phyloP scores from a whole-genome alignment of 2,329 filamentous ascomycete genomes.

The Stachybotrys chlorohalonatus region DNA sequence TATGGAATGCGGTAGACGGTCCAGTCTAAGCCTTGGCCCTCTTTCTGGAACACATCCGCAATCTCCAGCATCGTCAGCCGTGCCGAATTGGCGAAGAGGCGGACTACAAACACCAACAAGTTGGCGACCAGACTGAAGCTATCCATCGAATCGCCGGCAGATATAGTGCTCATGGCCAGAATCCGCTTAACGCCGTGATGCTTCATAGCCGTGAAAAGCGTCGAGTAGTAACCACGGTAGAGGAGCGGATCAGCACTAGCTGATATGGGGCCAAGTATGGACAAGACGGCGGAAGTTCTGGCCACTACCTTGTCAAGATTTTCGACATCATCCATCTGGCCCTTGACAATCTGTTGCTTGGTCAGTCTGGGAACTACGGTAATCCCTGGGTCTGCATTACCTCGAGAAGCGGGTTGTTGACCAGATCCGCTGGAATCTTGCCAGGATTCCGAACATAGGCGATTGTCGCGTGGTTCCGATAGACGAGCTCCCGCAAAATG shows the following conservation, averaged over 20 bases:
- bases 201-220: constrained; percentile 5
- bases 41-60: constrained; percentile 9
- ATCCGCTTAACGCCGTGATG: constrained; percentile 13
- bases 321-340: constrained; percentile 10
- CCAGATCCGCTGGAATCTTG: constrained; percentile 4
- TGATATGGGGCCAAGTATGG: constrained; percentile 4
- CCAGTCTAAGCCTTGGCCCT: constrained; percentile 16
- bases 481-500: constrained; percentile 17
- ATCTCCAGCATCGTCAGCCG: constrained; percentile 12
- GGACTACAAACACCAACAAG: constrained; percentile 5
- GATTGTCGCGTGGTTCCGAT: constrained; percentile 14
- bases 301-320: constrained; percentile 1
- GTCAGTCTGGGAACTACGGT: neutral
- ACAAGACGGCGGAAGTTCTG: constrained; percentile 3
- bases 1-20: constrained; percentile 15
- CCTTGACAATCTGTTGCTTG: constrained; percentile 12
- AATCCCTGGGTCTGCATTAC: neutral
- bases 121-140: constrained; percentile 6
- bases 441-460: constrained; percentile 7
- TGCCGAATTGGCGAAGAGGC: constrained; percentile 3
- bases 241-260: neutral
- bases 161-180: constrained; percentile 22
- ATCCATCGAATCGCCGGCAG: constrained; percentile 15
- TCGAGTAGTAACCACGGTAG: constrained; percentile 3
- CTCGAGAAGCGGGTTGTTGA: constrained; percentile 1